phyloP scores from a whole-genome alignment of 2,329 filamentous ascomycete species.

The Cladosporium sphaerospermum region DNA sequence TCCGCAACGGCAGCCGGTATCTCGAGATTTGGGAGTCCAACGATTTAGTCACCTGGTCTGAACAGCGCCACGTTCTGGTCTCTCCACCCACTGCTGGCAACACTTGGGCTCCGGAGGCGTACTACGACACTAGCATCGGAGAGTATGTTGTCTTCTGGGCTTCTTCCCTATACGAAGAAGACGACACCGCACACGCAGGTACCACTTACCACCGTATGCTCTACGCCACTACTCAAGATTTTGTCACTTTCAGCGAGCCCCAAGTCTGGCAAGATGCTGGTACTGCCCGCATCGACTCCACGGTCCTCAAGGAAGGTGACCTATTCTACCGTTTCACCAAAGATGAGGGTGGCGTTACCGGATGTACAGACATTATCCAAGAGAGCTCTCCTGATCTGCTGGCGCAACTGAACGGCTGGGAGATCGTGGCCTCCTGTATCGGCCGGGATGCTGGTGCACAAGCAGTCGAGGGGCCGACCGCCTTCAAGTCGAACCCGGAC shows the following conservation, averaged over 20 bases:
- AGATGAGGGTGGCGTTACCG: slow-evolving; percentile 47
- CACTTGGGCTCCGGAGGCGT: slow-evolving; percentile 50
- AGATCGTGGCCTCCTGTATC: slow-evolving; percentile 43
- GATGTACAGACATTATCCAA: slow-evolving; percentile 51
- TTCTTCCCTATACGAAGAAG: slow-evolving; percentile 39
- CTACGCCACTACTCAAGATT: slow-evolving; percentile 46
- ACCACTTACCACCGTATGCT: slow-evolving; percentile 49
- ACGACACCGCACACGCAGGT: slow-evolving; percentile 38
- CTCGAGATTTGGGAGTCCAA: slow-evolving; percentile 50
- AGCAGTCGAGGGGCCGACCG: slow-evolving; percentile 47
- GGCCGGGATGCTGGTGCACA: slow-evolving; percentile 44
- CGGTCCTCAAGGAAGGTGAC: slow-evolving; percentile 39
- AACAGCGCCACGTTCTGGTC: slow-evolving; percentile 45
- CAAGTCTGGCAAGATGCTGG: slow-evolving; percentile 49
- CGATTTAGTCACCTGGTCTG: slow-evolving; percentile 47
- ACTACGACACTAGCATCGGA: slow-evolving; percentile 41
- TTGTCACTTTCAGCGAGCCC: slow-evolving; percentile 44
- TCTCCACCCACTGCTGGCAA: slow-evolving; percentile 47
- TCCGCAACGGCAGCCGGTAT: slow-evolving; percentile 44
- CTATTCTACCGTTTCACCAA: slow-evolving; percentile 51
- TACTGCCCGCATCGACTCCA: slow-evolving; percentile 48
- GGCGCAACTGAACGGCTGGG: slow-evolving; percentile 40
- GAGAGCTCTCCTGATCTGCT: slow-evolving; percentile 42
- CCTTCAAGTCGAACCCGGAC: slow-evolving; percentile 45
- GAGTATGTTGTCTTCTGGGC: slow-evolving; percentile 45